A percentile compares a stretch with the other conserved stretches of the same genome.
phyloP scores from a whole-genome alignment of 2,329 filamentous ascomycete species.

The Paracamarosporium sp. region DNA sequence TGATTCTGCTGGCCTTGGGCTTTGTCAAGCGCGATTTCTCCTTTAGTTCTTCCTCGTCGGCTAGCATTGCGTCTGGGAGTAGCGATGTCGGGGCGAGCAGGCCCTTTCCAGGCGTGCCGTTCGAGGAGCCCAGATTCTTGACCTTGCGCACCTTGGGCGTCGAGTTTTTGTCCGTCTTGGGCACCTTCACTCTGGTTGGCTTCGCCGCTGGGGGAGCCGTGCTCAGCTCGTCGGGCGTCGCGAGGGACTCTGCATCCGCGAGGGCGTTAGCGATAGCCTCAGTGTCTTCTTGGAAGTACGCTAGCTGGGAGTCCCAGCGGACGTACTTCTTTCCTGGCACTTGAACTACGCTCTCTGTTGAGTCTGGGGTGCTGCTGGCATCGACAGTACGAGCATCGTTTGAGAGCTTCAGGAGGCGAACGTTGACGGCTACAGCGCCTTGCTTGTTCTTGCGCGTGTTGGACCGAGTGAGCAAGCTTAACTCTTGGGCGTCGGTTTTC shows the following conservation, averaged over 20 bases:
- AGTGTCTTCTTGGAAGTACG: conserved; percentile 52
- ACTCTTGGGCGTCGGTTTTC: conserved; percentile 57
- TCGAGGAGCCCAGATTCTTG: conserved; percentile 40
- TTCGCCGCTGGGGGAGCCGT: conserved; percentile 25
- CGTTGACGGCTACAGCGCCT: conserved; percentile 50
- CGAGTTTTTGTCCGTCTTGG: conserved; percentile 26
- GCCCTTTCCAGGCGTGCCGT: conserved; percentile 48
- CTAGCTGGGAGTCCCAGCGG: conserved; percentile 55
- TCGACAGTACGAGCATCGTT: conserved; percentile 26
- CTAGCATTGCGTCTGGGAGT: conserved; percentile 34
- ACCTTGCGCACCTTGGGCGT: conserved; percentile 44
- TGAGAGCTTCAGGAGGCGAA: conserved; percentile 51
- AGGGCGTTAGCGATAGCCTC: conserved; percentile 32
- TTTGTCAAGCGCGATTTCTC: conserved; percentile 23
- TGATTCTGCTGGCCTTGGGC: conserved; percentile 26
- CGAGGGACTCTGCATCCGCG: conserved; percentile 38
- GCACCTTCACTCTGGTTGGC: conserved; percentile 27
- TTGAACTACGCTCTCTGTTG: conserved; percentile 12
- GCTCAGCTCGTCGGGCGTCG: conserved; percentile 42
- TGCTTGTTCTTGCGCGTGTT: conserved; percentile 61
- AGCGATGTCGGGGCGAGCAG: conserved; percentile 37
- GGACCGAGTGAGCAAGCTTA: conserved; percentile 52
- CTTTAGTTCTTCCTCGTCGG: conserved; percentile 27
- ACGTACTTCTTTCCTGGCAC: conserved; percentile 44
- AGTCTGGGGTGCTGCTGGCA: conserved; percentile 8